Evolutionary conservation across 768 basidiomycete species (phyloP), one percentile per base, ranked within the genome.

Genomic region (Tylopilus cervinicoccineus): DNA sequence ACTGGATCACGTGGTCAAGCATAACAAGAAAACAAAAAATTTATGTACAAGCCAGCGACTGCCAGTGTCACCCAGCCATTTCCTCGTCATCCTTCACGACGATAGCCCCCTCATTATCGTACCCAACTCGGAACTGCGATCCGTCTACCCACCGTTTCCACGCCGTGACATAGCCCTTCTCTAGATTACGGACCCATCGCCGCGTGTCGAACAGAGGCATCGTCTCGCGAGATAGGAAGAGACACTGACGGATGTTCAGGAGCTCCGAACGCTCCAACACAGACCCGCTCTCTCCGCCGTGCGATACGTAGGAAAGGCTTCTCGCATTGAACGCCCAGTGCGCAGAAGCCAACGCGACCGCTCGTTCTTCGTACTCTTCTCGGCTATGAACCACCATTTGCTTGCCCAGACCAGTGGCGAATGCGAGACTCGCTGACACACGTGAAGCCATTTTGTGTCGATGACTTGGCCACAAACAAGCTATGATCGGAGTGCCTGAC

Each of bases 71-170:
- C 34, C 9, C n/a, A 26, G 29, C 13, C 19, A 26, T 10, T 3
- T 61, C 56, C 12, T 62, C 65, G 4, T 66, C 67, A n/a, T 72
- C 69, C 37, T 28, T 54, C 26, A 66, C 62, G n/a, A 55, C 38
- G 14, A 66, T 65, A 9, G 52, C 61, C 9, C 58, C 63, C 61
- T 71, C 70, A 17, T 69, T 63, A 37, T 66, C 60, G 36, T 54
- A 50, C 37, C 64, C 59, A 11, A 53, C 44, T 14, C 48, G 65
- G 60, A 61, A 64, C 49, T 64, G 72, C 53, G 58, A 66, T 57
- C 73, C 74, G 29, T 70, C 67, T 12, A 74, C 75, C 75, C 75
- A 79, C 20, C 76, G 70, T 44, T 65, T 58, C 77, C 77, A 79
- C 0, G 73, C 74, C 17, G 65, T 67, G 27, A 52, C 24, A 20